Evolutionary conservation across 1,284 basidiomycete species (phyloP).

Genomic region (Cryptococcus sp.): DNA sequence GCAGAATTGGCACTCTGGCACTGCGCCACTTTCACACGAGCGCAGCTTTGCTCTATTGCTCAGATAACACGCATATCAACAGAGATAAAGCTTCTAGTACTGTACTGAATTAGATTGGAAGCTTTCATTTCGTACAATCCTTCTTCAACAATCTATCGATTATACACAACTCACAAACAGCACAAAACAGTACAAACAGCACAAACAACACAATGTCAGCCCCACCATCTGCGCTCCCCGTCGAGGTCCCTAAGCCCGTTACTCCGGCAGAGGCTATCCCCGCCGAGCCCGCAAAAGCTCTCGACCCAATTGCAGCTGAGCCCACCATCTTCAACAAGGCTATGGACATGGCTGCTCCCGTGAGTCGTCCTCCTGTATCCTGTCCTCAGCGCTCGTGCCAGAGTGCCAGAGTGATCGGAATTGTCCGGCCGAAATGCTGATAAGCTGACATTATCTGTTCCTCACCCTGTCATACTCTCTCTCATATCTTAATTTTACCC

Average conservation of each 20-base stretch:
- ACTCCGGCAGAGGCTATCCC: slow-evolving; percentile 30
- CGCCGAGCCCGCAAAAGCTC: slow-evolving; percentile 28
- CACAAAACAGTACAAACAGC: not conserved
- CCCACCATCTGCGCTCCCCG: not conserved
- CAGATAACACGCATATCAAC: too few species aligned
- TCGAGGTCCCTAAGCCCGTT: slow-evolving; percentile 30
- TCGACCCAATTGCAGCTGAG: slow-evolving; percentile 33
- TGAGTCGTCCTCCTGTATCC: slow-evolving; percentile 17
- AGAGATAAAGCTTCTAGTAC: too few species aligned
- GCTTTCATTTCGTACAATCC: not conserved
- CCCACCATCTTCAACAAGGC: slow-evolving; percentile 37
- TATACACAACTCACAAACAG: not conserved
- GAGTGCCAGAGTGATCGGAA: too few species aligned
- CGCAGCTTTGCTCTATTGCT: too few species aligned
- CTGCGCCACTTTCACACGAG: too few species aligned
- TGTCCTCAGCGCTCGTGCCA: not conserved
- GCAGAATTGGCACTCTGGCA: too few species aligned
- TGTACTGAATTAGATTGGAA: too few species aligned
- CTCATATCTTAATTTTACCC: too few species aligned
- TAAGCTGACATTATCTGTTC: too few species aligned
- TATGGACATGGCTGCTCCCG: slow-evolving; percentile 38
- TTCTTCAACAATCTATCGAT: not conserved
- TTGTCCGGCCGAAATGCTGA: too few species aligned
- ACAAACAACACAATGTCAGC: not conserved
- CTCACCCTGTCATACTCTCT: too few species aligned